Base-by-base conservation (phyloP, 2,329 filamentous ascomycete genomes). In the Pseudogymnoascus sp. region DNA sequence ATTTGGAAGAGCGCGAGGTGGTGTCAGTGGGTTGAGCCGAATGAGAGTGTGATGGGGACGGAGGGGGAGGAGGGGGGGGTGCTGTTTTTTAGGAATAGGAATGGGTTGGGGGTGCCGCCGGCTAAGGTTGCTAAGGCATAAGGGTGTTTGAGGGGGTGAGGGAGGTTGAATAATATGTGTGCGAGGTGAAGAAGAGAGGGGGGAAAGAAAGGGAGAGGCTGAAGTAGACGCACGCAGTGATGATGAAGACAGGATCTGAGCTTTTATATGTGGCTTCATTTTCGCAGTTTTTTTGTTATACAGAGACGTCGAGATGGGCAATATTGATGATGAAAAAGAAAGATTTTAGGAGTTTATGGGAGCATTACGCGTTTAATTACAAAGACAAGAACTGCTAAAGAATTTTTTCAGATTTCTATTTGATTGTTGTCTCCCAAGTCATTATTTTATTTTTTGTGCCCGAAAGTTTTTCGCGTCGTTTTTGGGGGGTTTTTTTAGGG, bases 11-110 rank as follows among this genome's bases (percentile, higher is more conserved):
- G 85, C 71, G 86, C 90, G 46, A 87, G 95, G 66, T 86, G 84
- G 86, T 99, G 95, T 84, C 92, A 97, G 77, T 99, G 92, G 91
- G 93, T 99, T 67, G 95, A 99, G 86, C 91, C 93, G 63, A 92
- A 86, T 73, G 11, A 25, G 18, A 12, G 23, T 25, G 23, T 3
- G 16, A 0, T 44, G 10, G 91, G 86, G 62, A 90, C 92, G 60
- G 78, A 86, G 73, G 93, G 91, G 36, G 88, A 93, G 71, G 88
- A 87, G 75, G 89, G 91, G 80, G 87, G 89, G 66, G 88, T 99
- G 31, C 78, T 96, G 63, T 97, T 99, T 85, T 99, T 90, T 89
- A 87, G 93, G 74, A 99, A 99, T 84, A 83, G 84, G 71, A 99
- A 97, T 78, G 90, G 91, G 18, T 79, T 96, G 23, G 95, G 95